phyloP scores from a whole-genome alignment of 1,139 yeast genomes.

The Taiozyma sp. region DNA sequence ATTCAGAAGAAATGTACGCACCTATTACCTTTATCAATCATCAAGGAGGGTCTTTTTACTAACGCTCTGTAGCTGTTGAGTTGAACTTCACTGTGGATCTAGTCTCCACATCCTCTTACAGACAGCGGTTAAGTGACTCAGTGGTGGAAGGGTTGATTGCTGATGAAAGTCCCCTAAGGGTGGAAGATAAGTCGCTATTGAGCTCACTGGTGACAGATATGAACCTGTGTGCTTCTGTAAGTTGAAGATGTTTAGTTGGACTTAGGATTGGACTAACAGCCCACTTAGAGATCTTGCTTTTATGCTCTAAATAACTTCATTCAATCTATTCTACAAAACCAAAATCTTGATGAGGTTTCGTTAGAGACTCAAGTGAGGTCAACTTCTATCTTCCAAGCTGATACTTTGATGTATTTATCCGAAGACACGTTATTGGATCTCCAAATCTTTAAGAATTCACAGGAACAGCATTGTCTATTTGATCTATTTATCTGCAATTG shows the following conservation, averaged over 20 bases:
- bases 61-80: not conserved
- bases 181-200: not conserved
- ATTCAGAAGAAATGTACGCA: not conserved
- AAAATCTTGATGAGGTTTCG: not conserved
- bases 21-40: not conserved
- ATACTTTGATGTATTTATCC: conserved; percentile 11
- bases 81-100: conserved; percentile 5
- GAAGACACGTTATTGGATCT: conserved; percentile 11
- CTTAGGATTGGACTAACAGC: not conserved
- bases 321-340: not conserved
- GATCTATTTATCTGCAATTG: conserved; percentile 15
- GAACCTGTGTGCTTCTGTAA: not conserved
- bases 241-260: not conserved
- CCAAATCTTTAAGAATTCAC: conserved; percentile 7
- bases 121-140: not conserved
- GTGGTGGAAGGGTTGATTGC: not conserved
- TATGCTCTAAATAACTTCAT: not conserved
- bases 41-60: not conserved
- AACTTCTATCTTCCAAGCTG: not conserved
- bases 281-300: not conserved
- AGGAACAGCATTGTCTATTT: conserved; percentile 4
- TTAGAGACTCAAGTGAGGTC: not conserved
- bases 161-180: not conserved
- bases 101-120: not conserved
- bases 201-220: not conserved